phyloP scores from a whole-genome alignment of 2,329 filamentous ascomycete genomes.

The Ampelomyces quisqualis region DNA sequence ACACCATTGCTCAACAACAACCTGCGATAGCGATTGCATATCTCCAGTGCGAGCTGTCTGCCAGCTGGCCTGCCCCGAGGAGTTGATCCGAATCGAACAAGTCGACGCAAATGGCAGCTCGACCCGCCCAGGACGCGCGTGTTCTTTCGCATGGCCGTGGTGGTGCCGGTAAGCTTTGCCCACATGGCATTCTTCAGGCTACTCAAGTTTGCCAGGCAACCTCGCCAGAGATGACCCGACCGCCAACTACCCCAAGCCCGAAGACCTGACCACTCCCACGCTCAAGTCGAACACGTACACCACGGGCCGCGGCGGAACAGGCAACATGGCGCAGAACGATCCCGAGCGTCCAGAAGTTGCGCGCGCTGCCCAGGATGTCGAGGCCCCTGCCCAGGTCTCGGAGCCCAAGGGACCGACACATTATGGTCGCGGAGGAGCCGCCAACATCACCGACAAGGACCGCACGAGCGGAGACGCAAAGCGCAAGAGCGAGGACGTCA shows the following conservation, averaged over 20 bases:
- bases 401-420: conserved; percentile 63
- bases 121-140: conserved; percentile 27
- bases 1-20: conserved; percentile 5
- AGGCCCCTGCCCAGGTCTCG: conserved; percentile 50
- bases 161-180: conserved; percentile 60
- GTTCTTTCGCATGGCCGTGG: conserved; percentile 69
- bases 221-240: conserved; percentile 45
- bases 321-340: conserved; percentile 83
- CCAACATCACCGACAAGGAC: conserved; percentile 58
- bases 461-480: conserved; percentile 41
- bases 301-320: conserved; percentile 82
- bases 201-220: conserved; percentile 47
- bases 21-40: conserved; percentile 4
- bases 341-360: conserved; percentile 65
- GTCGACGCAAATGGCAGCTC: conserved; percentile 21
- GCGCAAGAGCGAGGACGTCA: conserved; percentile 20
- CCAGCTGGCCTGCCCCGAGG: too few relatives aligned
- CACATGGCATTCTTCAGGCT: background rate
- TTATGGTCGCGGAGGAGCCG: conserved; percentile 72
- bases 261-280: conserved; percentile 76
- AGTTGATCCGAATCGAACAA: too few relatives aligned
- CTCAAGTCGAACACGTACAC: conserved; percentile 84
- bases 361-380: conserved; percentile 79
- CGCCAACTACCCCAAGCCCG: conserved; percentile 35
- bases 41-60: too few relatives aligned